A percentile compares a stretch with the other conserved stretches of the same genome.
These are phyloP conservation scores for Wallemia ichthyophaga DNA, from an alignment of 1,284 basidiomycete species.

Conservation along the genomic window DNA sequence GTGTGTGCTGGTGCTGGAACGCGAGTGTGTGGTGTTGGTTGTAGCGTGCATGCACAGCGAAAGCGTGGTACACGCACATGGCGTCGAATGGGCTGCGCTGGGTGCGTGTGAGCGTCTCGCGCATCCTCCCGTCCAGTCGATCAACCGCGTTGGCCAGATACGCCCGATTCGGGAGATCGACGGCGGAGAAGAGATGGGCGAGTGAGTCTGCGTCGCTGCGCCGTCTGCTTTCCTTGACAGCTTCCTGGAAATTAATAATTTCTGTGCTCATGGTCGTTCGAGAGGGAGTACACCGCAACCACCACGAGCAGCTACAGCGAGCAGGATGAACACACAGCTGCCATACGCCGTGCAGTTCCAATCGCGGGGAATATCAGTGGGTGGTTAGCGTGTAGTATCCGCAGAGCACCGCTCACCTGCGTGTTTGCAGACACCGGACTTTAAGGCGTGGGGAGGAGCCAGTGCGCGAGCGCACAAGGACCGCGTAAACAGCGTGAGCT, in stretches of 20 bases:
- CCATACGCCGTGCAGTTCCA: neutral
- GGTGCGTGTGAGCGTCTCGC: too few relatives aligned
- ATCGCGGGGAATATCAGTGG: neutral
- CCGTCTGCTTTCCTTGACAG: neutral
- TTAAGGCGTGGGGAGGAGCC: neutral
- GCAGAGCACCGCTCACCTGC: neutral
- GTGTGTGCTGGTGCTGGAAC: neutral
- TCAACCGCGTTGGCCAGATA: too few relatives aligned
- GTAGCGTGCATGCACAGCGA: neutral
- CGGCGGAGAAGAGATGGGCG: neutral
- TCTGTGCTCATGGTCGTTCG: too few relatives aligned
- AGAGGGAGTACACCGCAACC: too few relatives aligned
- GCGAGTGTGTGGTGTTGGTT: neutral
- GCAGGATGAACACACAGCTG: too few relatives aligned
- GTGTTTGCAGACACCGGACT: neutral
- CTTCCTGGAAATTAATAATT: neutral
- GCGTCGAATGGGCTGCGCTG: neutral
- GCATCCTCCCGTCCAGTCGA: too few relatives aligned
- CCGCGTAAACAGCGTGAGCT: neutral
- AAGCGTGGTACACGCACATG: neutral
- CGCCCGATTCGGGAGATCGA: neutral
- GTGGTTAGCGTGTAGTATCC: neutral
- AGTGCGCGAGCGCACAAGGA: neutral
- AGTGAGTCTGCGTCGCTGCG: neutral
- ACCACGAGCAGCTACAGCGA: too few relatives aligned